A percentile compares a stretch with the other conserved stretches of the same genome.
Evolutionary conservation across 2,329 filamentous ascomycete genomes (phyloP).

Genomic region (Amesomyces nigricolor): DNA sequence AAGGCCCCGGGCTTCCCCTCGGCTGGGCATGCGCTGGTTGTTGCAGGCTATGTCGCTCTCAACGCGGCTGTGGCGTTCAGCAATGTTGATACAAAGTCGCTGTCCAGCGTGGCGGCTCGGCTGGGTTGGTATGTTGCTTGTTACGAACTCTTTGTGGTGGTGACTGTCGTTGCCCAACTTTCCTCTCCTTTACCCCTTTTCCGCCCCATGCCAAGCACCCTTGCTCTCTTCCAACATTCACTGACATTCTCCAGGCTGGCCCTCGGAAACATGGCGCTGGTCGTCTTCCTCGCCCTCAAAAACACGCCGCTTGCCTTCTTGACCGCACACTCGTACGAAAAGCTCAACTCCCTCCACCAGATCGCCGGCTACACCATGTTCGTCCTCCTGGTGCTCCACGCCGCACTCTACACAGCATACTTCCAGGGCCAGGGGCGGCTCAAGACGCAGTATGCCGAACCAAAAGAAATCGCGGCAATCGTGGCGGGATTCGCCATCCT

Average conservation of each 20-base stretch:
- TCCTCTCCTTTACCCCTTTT: neutral
- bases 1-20: slow-evolving; percentile 32
- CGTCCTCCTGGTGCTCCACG: slow-evolving; percentile 42
- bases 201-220: no score
- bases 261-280: slow-evolving; percentile 42
- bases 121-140: slow-evolving; percentile 31
- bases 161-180: neutral
- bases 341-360: slow-evolving; percentile 53
- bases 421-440: slow-evolving; percentile 32
- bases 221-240: neutral
- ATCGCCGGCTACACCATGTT: slow-evolving; percentile 47
- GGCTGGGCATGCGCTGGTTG: slow-evolving; percentile 31
- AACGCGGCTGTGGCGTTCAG: slow-evolving; percentile 30
- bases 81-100: slow-evolving; percentile 26
- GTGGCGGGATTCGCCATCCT: slow-evolving; percentile 43
- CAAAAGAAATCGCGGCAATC: slow-evolving; percentile 43
- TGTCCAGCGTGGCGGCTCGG: slow-evolving; percentile 26
- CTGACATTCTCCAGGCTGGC: slow-evolving; percentile 25
- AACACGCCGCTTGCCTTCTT: slow-evolving; percentile 53
- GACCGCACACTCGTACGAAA: slow-evolving; percentile 52
- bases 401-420: slow-evolving; percentile 37
- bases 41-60: slow-evolving; percentile 29
- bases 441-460: slow-evolving; percentile 30
- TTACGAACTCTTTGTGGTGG: no score
- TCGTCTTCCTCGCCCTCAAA: slow-evolving; percentile 51